Conservation (phyloP, 1,139 yeast genomes). For the Debaryomyces sp. region DNA sequence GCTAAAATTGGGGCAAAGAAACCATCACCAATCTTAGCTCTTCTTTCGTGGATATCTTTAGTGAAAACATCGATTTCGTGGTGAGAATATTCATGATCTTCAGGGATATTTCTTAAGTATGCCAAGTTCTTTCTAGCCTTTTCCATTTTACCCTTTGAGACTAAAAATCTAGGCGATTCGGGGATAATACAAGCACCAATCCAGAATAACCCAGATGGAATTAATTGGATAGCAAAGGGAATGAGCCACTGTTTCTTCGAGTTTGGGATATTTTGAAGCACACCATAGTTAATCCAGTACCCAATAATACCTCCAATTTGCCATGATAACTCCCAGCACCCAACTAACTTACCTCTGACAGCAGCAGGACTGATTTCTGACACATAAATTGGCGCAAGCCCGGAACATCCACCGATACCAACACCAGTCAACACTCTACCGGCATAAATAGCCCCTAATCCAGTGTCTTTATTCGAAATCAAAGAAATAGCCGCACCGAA, state of each 20-base stretch:
- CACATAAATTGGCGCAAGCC: slow-evolving; percentile 35
- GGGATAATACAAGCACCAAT: slow-evolving; percentile 40
- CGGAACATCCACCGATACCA: slow-evolving; percentile 39
- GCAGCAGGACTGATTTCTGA: slow-evolving; percentile 34
- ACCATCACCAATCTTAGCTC: slow-evolving; percentile 23
- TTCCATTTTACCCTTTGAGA: slow-evolving; percentile 35
- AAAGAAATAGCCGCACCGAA: slow-evolving; percentile 48
- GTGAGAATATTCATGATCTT: slow-evolving; percentile 27
- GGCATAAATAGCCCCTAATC: slow-evolving; percentile 38
- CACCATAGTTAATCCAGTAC: slow-evolving; percentile 48
- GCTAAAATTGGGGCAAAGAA: slow-evolving; percentile 30
- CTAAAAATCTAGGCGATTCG: slow-evolving; percentile 54
- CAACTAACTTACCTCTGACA: slow-evolving; percentile 44
- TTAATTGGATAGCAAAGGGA: slow-evolving; percentile 42
- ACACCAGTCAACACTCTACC: slow-evolving; percentile 39
- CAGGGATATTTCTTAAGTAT: slow-evolving; percentile 28
- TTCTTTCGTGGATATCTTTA: slow-evolving; percentile 24
- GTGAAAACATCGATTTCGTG: slow-evolving; percentile 28
- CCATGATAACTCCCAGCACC: slow-evolving; percentile 53
- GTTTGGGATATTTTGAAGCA: slow-evolving; percentile 23
- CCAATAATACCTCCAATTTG: slow-evolving; percentile 53
- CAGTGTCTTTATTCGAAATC: slow-evolving; percentile 22
- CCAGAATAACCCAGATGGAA: slow-evolving; percentile 47
- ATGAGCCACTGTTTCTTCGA: slow-evolving; percentile 35
- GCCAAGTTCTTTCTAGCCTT: slow-evolving; percentile 36